Evolutionary conservation across 2,329 filamentous ascomycete genomes (phyloP).

Genomic region (Phaeosphaeriaceae sp.): DNA sequence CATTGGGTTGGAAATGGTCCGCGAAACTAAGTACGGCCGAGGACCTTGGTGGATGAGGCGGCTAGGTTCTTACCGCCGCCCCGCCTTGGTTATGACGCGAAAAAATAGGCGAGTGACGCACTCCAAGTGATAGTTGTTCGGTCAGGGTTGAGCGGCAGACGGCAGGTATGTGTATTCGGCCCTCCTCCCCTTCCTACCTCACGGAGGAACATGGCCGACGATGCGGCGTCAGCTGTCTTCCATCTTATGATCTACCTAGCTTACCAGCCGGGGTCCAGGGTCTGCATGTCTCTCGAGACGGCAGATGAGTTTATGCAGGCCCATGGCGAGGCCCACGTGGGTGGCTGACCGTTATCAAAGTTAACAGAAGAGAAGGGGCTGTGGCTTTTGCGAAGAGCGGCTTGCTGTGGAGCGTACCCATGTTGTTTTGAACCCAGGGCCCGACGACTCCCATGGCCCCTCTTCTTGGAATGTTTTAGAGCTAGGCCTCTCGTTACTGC

Average conservation of each 20-base stretch:
- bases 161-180: too few relatives aligned
- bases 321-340: not conserved
- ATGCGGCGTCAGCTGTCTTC: too few relatives aligned
- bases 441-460: not conserved
- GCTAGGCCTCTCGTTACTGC: not conserved
- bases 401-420: not conserved
- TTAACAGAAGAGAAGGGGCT: not conserved
- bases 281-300: too few relatives aligned
- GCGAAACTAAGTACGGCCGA: slow-evolving; percentile 3
- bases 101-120: not conserved
- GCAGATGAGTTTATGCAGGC: too few relatives aligned
- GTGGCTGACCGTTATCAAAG: too few relatives aligned
- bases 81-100: not conserved
- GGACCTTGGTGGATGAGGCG: slow-evolving; percentile 10
- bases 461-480: not conserved
- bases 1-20: not conserved
- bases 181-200: too few relatives aligned
- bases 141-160: too few relatives aligned
- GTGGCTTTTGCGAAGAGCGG: slow-evolving; percentile 2
- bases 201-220: too few relatives aligned
- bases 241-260: too few relatives aligned
- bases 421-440: not conserved
- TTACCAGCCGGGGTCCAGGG: too few relatives aligned
- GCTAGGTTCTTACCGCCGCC: slow-evolving; percentile 1
- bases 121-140: not conserved